These are phyloP conservation scores for Leishmania mexicana DNA, from an alignment of 208 protist species.

Conservation along the genomic window DNA sequence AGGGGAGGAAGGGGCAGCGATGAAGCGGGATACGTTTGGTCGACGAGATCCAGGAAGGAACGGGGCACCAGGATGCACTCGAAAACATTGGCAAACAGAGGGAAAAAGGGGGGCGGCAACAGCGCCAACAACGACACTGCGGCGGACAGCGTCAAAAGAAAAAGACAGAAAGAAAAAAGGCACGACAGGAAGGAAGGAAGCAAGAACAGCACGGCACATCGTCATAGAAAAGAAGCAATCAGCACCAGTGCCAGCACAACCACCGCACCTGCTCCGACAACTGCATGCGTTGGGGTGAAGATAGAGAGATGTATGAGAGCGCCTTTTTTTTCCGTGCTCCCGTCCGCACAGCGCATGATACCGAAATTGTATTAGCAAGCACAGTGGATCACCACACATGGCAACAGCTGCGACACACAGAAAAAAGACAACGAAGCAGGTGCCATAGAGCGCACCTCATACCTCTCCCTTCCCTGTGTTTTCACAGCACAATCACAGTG, in stretches of 20 bases:
- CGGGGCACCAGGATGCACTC: background rate
- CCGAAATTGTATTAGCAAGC: background rate
- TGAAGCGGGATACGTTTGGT: background rate
- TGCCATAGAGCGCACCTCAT: background rate
- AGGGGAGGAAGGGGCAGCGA: background rate
- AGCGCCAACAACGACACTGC: background rate
- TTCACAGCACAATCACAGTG: background rate
- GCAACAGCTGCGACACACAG: background rate
- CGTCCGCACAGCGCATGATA: background rate
- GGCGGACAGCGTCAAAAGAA: background rate
- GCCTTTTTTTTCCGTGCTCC: background rate
- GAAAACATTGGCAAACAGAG: background rate
- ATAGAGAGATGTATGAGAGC: conserved; percentile 3
- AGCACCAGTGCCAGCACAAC: background rate
- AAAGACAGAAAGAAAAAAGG: background rate
- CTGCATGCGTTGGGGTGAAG: conserved; percentile 9
- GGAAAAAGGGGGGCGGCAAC: background rate
- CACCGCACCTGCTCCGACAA: background rate
- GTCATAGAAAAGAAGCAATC: background rate
- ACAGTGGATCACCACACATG: background rate
- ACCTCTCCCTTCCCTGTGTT: background rate
- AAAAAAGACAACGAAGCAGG: background rate
- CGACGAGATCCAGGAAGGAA: background rate
- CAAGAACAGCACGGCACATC: background rate
- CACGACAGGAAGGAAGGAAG: background rate